Base-by-base conservation (phyloP, 257 asterid species). In the Plectranthus barbatus region DNA sequence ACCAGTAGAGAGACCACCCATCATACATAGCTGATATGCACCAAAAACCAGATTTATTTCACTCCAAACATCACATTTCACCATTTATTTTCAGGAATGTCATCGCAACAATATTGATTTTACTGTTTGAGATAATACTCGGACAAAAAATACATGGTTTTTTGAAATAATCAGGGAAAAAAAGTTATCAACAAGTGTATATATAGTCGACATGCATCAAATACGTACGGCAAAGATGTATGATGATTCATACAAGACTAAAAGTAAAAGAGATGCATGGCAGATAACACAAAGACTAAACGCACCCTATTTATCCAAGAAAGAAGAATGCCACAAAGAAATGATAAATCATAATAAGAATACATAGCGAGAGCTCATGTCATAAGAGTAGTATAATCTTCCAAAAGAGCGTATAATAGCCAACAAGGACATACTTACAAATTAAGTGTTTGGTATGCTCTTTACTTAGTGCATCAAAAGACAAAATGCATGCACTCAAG, bases 361-460 rank as follows among this genome's bases (percentile, higher is more conserved):
- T 15, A 34, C 19, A 9, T 7, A 37, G 57, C 14, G 21, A 65
- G 12, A 47, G 46, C 60, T 68, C 48, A 14, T 57, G 50, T 24
- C 52, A 15, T 51, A 60, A 24, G 60, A 60, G 9, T 29, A 24
- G 19, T 41, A n/a, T 41, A 41, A 41, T n/a, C 1, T 24, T 37
- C 55, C 5, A 17, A 36, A 21, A 4, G 6, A 12, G 13, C 9
- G 37, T 34, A 21, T 9, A 6, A 44, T 46, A 40, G 51, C 52
- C 31, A 50, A 42, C 12, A 34, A 45, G 45, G 37, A 21, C 13
- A 34, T 23, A 40, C 41, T 18, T 33, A 56, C 58, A 50, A 18
- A 20, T 34, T 23, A 11, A 66, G 44, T 67, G 31, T 26, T 49
- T 15, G 58, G 50, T 56, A 66, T 75, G 67, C 11, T 19, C 39